phyloP scores from a whole-genome alignment of 176 grass and related monocot species.

The Avena eriantha region DNA sequence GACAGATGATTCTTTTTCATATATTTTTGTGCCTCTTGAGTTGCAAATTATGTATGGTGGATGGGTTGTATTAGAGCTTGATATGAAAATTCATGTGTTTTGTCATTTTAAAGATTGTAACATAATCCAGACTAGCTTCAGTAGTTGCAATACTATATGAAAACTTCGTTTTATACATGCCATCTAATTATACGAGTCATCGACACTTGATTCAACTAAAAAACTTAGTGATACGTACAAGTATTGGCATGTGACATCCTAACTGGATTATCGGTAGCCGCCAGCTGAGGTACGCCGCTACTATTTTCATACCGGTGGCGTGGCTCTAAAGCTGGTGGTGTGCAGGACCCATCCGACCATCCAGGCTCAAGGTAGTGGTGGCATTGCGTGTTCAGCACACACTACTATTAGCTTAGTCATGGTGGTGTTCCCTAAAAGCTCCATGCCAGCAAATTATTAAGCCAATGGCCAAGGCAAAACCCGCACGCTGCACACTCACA shows the following conservation, averaged over 20 bases:
- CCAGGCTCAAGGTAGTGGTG: no score
- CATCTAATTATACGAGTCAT: not conserved
- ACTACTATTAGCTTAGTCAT: no score
- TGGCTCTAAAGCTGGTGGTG: no score
- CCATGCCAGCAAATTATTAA: no score
- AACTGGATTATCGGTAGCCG: not conserved
- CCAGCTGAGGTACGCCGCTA: no score
- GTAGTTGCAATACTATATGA: not conserved
- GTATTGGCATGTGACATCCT: not conserved
- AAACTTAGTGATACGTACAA: not conserved
- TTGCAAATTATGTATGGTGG: not conserved
- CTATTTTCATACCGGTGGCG: no score
- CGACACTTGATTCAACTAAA: conserved; percentile 3
- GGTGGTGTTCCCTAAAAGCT: no score
- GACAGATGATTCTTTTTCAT: not conserved
- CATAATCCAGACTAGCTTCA: not conserved
- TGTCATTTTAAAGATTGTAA: not conserved
- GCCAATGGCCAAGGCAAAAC: no score
- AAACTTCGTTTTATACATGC: not conserved
- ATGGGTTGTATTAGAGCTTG: not conserved
- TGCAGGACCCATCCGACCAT: no score
- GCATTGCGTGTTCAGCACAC: no score
- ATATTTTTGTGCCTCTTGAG: not conserved
- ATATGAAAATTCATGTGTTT: not conserved
- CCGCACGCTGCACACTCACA: no score